A percentile compares a stretch with the other conserved stretches of the same genome.
phyloP scores from a whole-genome alignment of 2,329 filamentous ascomycete genomes.

The Triangularia setosa region DNA sequence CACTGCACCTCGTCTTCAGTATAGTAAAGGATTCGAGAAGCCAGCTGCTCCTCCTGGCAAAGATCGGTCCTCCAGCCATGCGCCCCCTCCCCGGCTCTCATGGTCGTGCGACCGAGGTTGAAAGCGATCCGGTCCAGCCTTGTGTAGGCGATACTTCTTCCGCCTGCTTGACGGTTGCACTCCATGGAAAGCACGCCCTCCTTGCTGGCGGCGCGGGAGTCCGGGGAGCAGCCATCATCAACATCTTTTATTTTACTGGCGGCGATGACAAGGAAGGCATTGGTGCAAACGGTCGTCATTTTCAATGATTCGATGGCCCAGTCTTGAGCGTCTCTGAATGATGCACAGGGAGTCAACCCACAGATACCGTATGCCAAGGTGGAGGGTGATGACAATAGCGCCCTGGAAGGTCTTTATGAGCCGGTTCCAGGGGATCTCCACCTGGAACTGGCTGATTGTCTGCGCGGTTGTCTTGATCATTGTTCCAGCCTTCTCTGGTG shows the following conservation, averaged over 20 bases:
- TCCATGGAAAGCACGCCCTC: background rate
- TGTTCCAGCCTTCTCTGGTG: background rate
- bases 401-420: background rate
- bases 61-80: background rate
- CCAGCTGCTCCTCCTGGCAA: background rate
- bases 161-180: background rate
- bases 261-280: background rate
- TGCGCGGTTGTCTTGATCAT: background rate
- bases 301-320: background rate
- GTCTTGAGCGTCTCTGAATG: background rate
- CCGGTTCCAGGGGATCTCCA: background rate
- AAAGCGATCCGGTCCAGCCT: background rate
- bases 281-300: background rate
- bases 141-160: background rate
- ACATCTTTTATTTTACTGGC: background rate
- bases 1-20: background rate
- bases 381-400: background rate
- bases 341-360: slow-evolving; percentile 6
- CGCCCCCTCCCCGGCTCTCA: background rate
- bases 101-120: background rate
- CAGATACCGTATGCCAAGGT: slow-evolving; percentile 5
- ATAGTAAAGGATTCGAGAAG: background rate
- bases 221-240: background rate
- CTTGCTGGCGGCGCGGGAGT: background rate
- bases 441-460: background rate